phyloP scores from a whole-genome alignment of 73 alveolate species.

The Blepharisma stoltei region DNA sequence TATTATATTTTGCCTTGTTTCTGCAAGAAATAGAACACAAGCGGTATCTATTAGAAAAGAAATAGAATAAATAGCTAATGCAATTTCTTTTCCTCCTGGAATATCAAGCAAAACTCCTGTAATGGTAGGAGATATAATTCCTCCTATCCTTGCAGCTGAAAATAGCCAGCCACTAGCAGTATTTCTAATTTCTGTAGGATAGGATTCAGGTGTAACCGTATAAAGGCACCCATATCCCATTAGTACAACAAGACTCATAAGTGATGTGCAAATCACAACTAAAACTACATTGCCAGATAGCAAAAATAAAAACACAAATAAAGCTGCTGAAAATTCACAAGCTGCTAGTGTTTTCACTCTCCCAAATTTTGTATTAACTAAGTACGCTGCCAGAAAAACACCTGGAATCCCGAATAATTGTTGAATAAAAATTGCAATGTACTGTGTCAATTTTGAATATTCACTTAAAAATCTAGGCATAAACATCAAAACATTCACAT shows the following conservation, averaged over 20 bases:
- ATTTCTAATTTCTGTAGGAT: slow-evolving; percentile 12
- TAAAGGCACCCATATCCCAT: background rate
- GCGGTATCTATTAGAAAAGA: no score
- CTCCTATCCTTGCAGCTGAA: background rate
- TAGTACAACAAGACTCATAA: background rate
- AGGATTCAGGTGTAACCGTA: slow-evolving; percentile 18
- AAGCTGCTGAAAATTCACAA: background rate
- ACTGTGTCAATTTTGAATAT: no score
- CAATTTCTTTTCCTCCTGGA: no score
- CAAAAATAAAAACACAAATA: background rate
- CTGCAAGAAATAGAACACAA: no score
- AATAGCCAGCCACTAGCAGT: background rate
- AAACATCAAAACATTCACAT: no score
- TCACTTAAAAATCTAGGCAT: no score
- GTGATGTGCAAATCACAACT: background rate
- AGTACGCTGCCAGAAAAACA: background rate
- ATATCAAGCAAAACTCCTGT: background rate
- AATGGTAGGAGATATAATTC: background rate
- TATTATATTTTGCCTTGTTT: no score
- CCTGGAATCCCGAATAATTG: slow-evolving; percentile 18
- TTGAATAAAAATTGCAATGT: background rate
- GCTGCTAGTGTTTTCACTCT: background rate
- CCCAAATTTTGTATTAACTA: background rate
- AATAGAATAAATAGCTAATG: no score
- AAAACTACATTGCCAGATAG: background rate